Conservation (phyloP, 179 eudicot species). For the Camellia oleifera region DNA sequence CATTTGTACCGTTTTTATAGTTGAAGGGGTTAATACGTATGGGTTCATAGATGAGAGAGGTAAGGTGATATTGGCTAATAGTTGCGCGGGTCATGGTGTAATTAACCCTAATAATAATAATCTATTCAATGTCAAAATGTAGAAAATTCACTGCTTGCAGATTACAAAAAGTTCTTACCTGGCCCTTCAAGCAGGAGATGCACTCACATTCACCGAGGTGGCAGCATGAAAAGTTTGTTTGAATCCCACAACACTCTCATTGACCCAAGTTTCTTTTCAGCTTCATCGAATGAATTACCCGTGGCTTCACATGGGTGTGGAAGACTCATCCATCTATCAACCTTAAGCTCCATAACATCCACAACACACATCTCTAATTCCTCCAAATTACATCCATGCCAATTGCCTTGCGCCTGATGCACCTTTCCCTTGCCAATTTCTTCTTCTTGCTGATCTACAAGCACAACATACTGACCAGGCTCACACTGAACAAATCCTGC, state of each 20-base stretch:
- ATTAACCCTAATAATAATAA: no score
- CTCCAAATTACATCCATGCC: constrained; percentile 54
- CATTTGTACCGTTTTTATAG: no score
- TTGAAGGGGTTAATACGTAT: no score
- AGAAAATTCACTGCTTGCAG: background rate
- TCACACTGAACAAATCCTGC: constrained; percentile 31
- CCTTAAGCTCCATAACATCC: constrained; percentile 56
- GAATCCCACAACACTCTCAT: constrained; percentile 75
- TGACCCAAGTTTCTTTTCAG: constrained; percentile 50
- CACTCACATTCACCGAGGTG: constrained; percentile 13
- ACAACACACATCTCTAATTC: constrained; percentile 67
- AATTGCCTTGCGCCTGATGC: constrained; percentile 62
- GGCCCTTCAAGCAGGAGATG: background rate
- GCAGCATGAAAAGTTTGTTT: constrained; percentile 37
- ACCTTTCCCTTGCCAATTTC: constrained; percentile 76
- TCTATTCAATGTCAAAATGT: background rate
- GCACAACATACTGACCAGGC: constrained; percentile 65
- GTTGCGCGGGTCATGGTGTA: no score
- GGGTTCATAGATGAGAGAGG: no score
- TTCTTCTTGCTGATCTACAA: constrained; percentile 47
- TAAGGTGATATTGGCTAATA: no score
- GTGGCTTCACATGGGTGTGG: constrained; percentile 53
- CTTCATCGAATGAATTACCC: constrained; percentile 53
- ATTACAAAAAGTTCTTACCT: constrained; percentile 4
- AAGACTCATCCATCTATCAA: constrained; percentile 43